Evolutionary conservation across 1,284 basidiomycete species (phyloP), one percentile per base, ranked within the genome.

Genomic region (Neonothopanus nambi): DNA sequence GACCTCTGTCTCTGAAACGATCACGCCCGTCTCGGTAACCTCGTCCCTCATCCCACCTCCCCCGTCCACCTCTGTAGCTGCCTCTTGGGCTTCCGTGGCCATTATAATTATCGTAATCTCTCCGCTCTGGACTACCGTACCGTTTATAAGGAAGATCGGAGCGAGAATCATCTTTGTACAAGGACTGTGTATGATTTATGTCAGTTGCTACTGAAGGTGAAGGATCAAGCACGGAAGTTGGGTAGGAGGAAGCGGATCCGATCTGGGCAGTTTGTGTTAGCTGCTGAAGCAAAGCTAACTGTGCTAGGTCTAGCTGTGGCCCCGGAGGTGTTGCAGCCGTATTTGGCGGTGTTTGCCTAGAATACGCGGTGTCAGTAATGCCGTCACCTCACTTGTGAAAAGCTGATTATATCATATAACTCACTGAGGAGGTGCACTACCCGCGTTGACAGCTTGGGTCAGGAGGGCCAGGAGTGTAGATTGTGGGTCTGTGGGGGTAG

Each of bases 221-320:
- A 26, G 65, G 57, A 11, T 68, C 61, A 63, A 65, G 56, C 53
- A 60, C 40, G 44, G 59, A 35, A 52, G 44, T 59, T 66, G 64
- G 30, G 63, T 58, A 47, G 15, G 51, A 43, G 38, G 52, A 35
- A 44, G 61, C 64, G 64, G 68, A 73, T 49, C 70, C 69, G 46
- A 71, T 63, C 54, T 76, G 76, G 35, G 83, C 79, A 61, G 80
- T 78, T 62, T 84, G 82, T 53, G 87, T 76, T 65, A 91, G 75
- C 64, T 87, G 88, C 63, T 89, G 87, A 61, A 92, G 73, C 61
- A 89, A 73, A 49, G 83, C 81, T 52, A 90, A 72, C 65, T 87
- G 85, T 57, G 77, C 70, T 42, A 43, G 39, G 59, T 81, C 80
- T 57, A 84, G 63, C 51, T 67, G 69, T 39, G 72, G 68, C 51